These are phyloP conservation scores for Aspergillus arachidicola DNA, from an alignment of 2,329 filamentous ascomycete genomes.

Conservation along the genomic window DNA sequence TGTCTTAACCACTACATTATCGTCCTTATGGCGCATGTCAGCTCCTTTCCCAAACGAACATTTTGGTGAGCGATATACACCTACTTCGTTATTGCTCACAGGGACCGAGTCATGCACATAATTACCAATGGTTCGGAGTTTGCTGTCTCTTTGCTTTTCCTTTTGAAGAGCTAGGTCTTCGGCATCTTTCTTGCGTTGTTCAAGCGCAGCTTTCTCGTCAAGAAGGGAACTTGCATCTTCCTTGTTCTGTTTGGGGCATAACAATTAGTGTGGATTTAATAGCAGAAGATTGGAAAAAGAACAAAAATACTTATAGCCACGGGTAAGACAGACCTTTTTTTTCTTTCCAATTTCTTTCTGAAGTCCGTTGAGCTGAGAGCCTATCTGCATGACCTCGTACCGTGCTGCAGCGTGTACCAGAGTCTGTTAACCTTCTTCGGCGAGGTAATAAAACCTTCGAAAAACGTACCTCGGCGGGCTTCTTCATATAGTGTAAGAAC, in stretches of 20 bases:
- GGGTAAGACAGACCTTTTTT: conserved; percentile 68
- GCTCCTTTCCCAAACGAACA: background rate
- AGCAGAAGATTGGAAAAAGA: conserved; percentile 63
- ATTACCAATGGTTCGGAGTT: conserved; percentile 85
- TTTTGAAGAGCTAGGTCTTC: conserved; percentile 76
- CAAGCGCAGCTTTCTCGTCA: conserved; percentile 73
- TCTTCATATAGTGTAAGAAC: conserved; percentile 86
- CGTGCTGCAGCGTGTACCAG: conserved; percentile 54
- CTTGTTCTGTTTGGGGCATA: conserved; percentile 63
- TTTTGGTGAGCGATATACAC: conserved; percentile 5
- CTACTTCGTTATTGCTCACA: conserved; percentile 76
- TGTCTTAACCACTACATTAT: conserved; percentile 74
- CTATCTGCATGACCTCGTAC: conserved; percentile 78
- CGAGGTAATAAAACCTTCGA: background rate
- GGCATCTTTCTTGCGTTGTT: conserved; percentile 79
- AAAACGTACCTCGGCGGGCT: conserved; percentile 68
- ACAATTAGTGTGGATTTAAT: conserved; percentile 63
- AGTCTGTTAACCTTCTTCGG: conserved; percentile 3
- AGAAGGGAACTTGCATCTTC: conserved; percentile 82
- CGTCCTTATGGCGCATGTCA: conserved; percentile 56
- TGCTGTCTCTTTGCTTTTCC: conserved; percentile 71
- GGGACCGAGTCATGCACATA: conserved; percentile 88
- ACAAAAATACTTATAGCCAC: background rate
- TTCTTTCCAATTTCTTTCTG: conserved; percentile 89
- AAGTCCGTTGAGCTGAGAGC: conserved; percentile 80